Base-by-base conservation (phyloP, 176 grass and related monocot genomes). In the Ensete glaucum region DNA sequence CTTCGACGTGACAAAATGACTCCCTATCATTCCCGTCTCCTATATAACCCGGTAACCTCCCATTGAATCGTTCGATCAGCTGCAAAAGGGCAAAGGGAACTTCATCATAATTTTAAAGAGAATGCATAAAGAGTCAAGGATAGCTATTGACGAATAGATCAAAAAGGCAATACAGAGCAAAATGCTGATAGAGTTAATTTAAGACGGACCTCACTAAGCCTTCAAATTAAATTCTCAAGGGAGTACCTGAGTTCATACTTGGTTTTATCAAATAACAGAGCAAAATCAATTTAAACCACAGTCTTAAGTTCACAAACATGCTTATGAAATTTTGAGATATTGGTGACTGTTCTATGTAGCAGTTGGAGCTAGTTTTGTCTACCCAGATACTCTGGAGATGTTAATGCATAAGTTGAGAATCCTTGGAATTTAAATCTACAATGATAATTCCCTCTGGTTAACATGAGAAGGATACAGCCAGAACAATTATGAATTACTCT, bases 51-150 rank as follows among this genome's bases (percentile, higher is more conserved):
- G 95, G 95, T 72, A 99, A 64, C 24, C 90, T 88, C 24, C 95
- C 66, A 82, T 89, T 99, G 70, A 94, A 99, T 72, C 90, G 87
- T 82, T 99, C 95, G 19, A 99, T 91, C 81, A 99, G 64, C 90
- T 99, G 78, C 79, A 85, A 88, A 64, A 66, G 74, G 9, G n/a
- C 74, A 9, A 7, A 3, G 52, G 11, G 67, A 22, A 88, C 59
- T 23, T 59, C 73, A 71, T 73, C 63, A 82, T 49, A 48, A 48
- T 64, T 16, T 14, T 68, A 74, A 4, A 50, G 9, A 81, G 63
- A 65, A 29, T 60, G 13, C 1, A 25, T 23, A 11, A 63, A 43
- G 34, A 43, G 34, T 43, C 5, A 3, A 4, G 6, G 34, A 43
- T 43, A 43, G 6, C 4, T 43, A 43, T 43, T 43, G 34, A 43